phyloP scores from a whole-genome alignment of 495 filamentous ascomycete genomes.

The Penicillium malachiteum region DNA sequence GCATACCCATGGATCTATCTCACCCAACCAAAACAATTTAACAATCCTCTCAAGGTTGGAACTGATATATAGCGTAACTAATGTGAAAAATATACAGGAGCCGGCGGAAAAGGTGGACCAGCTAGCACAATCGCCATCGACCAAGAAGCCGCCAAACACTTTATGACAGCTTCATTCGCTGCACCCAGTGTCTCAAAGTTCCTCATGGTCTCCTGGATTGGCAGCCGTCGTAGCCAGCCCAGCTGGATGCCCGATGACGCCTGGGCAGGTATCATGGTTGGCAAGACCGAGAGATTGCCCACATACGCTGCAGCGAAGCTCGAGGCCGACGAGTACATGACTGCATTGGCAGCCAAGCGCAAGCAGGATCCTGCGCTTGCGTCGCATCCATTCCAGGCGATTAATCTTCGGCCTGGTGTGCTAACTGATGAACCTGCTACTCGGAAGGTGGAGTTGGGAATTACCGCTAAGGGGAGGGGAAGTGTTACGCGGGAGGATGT shows the following conservation, averaged over 20 bases:
- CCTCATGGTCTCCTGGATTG: constrained; percentile 68
- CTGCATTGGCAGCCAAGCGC: constrained; percentile 50
- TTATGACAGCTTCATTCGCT: constrained; percentile 64
- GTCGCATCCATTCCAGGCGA: constrained; percentile 53
- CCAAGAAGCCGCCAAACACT: constrained; percentile 66
- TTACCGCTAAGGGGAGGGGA: constrained; percentile 50
- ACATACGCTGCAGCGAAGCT: constrained; percentile 73
- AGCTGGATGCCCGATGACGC: constrained; percentile 66
- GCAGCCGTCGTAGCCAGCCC: constrained; percentile 56
- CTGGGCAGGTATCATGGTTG: constrained; percentile 50
- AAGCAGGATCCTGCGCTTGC: constrained; percentile 40
- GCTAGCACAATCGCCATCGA: constrained; percentile 62
- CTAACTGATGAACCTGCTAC: constrained; percentile 60
- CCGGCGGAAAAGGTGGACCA: constrained; percentile 73
- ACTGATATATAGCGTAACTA: too few species aligned
- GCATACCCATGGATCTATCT: too few species aligned
- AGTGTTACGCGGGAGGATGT: constrained; percentile 65
- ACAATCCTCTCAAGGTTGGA: too few species aligned
- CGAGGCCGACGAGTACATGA: constrained; percentile 71
- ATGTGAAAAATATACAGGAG: constrained; percentile 42
- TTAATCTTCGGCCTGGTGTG: constrained; percentile 65
- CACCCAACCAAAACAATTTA: too few species aligned
- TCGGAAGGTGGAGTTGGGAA: constrained; percentile 64
- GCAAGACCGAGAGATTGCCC: constrained; percentile 55
- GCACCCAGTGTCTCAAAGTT: constrained; percentile 65